Percentiles rank a stretch among this genome's conserved stretches.
These are phyloP conservation scores for Trichocladium antarcticum DNA, from an alignment of 495 filamentous ascomycete species.

Conservation along the genomic window DNA sequence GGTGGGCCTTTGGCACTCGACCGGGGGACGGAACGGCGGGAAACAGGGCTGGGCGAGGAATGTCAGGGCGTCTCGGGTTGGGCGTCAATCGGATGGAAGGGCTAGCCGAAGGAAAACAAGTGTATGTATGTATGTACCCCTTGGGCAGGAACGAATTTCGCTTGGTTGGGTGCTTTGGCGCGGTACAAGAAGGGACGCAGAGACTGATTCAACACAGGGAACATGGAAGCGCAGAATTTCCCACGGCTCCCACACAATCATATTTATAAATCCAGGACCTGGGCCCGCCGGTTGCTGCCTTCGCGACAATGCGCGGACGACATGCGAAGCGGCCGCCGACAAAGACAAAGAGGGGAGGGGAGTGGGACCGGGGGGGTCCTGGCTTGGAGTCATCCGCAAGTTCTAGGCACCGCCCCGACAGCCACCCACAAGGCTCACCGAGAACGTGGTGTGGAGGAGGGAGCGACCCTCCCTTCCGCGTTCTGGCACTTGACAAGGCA, in stretches of 20 bases:
- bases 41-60: conserved; percentile 19
- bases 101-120: conserved; percentile 17
- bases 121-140: conserved; percentile 11
- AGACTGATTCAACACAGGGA: conserved; percentile 3
- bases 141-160: conserved; percentile 20
- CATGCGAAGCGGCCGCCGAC: not conserved
- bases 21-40: conserved; percentile 8
- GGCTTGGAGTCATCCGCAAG: not conserved
- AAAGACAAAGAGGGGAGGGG: not conserved
- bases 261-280: not conserved
- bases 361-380: not conserved
- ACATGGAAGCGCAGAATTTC: not conserved
- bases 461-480: no score
- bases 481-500: conserved; percentile 15
- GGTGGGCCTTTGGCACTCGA: no score
- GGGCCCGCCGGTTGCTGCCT: conserved; percentile 17
- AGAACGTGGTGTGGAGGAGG: not conserved
- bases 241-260: not conserved
- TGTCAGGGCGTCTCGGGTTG: conserved; percentile 20
- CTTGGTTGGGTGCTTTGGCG: no score
- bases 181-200: not conserved
- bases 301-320: conserved; percentile 11
- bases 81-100: conserved; percentile 22
- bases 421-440: conserved; percentile 17
- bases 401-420: conserved; percentile 3